Evolutionary conservation across 305 asterid species (phyloP).

Genomic region (Solanum hybrid): DNA sequence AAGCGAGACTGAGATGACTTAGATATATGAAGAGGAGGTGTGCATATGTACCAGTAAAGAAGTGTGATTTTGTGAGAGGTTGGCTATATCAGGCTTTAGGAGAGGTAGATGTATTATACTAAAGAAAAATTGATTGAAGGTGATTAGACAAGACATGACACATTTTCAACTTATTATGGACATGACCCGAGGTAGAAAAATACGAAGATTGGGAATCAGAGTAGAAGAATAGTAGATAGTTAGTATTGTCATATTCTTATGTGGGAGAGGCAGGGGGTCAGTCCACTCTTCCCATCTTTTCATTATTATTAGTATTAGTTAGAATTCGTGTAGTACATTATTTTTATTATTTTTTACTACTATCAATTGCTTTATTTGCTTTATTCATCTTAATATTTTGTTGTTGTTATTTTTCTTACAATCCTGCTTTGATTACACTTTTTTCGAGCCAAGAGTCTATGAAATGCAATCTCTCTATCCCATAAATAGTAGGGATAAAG

Average conservation of each 20-base stretch:
- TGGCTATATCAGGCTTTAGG: background rate
- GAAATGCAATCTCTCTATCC: background rate
- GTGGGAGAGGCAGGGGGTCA: background rate
- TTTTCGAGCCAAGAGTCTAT: background rate
- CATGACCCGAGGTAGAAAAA: background rate
- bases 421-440: background rate
- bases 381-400: background rate
- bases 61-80: background rate
- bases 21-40: background rate
- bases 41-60: background rate
- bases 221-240: background rate
- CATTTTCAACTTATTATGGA: background rate
- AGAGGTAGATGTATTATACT: background rate
- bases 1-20: background rate
- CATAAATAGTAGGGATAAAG: background rate
- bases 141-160: background rate
- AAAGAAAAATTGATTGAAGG: background rate
- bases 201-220: accelerated
- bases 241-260: background rate
- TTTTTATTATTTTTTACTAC: background rate
- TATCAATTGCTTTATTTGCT: background rate
- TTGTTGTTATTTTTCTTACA: background rate
- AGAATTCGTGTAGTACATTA: background rate
- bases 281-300: background rate
- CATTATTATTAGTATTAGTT: background rate